Percentiles rank a stretch among this genome's conserved stretches.
Conservation (phyloP, 192 early-diverging fungal species). For the Linderina pennispora region DNA sequence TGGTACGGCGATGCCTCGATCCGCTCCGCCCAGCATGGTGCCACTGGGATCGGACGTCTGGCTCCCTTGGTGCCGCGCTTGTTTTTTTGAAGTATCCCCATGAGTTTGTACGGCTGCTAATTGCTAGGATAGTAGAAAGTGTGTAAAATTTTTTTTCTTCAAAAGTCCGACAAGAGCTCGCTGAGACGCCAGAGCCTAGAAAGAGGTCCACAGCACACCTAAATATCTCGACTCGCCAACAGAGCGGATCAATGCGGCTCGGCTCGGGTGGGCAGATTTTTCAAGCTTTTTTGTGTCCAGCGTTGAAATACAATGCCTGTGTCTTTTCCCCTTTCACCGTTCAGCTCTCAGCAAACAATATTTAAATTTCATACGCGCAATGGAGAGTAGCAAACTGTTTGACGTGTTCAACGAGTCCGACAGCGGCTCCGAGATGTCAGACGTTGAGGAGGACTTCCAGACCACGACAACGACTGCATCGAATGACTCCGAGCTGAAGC, state of each 20-base stretch:
- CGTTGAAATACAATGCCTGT: too few species aligned
- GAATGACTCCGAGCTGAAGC: slow-evolving; percentile 3
- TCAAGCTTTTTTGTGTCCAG: too few species aligned
- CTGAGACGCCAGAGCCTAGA: background rate
- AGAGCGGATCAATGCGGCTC: too few species aligned
- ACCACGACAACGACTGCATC: background rate
- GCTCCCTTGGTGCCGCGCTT: slow-evolving; percentile 20
- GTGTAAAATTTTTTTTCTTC: background rate
- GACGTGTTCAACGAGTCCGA: slow-evolving; percentile 42
- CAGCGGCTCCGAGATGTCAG: slow-evolving; percentile 15
- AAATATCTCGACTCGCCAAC: too few species aligned
- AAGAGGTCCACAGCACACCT: background rate
- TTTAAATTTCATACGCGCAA: slow-evolving; percentile 2
- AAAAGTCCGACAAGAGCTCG: background rate
- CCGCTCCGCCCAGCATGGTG: slow-evolving; percentile 21
- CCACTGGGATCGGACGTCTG: slow-evolving; percentile 36
- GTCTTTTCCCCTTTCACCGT: too few species aligned
- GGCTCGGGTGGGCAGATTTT: too few species aligned
- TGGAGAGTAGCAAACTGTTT: slow-evolving; percentile 39
- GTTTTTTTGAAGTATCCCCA: slow-evolving; percentile 39
- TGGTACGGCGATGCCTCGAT: slow-evolving; percentile 5
- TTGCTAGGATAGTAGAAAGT: background rate
- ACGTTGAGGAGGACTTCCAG: slow-evolving; percentile 3
- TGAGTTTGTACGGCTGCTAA: background rate
- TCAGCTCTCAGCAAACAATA: too few species aligned